Evolutionary conservation across 805 yeast genomes (phyloP).

Genomic region (Vanderwaltozyma yarrowii): DNA sequence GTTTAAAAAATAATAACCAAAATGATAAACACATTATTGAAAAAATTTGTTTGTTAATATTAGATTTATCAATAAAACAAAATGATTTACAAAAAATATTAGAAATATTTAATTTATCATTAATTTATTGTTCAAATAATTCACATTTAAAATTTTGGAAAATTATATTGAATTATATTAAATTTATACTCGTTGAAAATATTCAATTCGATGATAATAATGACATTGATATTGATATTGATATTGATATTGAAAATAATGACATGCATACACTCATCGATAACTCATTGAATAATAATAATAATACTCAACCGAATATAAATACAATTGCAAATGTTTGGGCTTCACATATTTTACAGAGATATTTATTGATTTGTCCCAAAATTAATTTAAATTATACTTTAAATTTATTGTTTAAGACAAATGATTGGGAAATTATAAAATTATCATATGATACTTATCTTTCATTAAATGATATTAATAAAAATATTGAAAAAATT

Average conservation of each 20-base stretch:
- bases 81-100: conserved; percentile 25
- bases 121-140: conserved; percentile 7
- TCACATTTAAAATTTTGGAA: conserved; percentile 21
- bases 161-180: conserved; percentile 12
- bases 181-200: conserved; percentile 7
- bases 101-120: conserved; percentile 21
- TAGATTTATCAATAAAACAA: conserved; percentile 36
- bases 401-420: conserved; percentile 7
- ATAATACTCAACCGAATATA: too few relatives aligned
- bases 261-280: background rate
- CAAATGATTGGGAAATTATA: conserved; percentile 12
- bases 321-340: too few relatives aligned
- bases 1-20: background rate
- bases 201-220: too few relatives aligned
- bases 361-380: conserved; percentile 18
- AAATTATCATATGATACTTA: conserved; percentile 8
- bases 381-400: conserved; percentile 5
- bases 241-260: background rate
- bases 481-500: conserved; percentile 1
- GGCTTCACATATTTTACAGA: conserved; percentile 8
- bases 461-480: conserved; percentile 3
- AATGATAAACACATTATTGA: conserved; percentile 23
- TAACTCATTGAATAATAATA: too few relatives aligned
- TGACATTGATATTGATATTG: background rate
- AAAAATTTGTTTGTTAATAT: conserved; percentile 44